A percentile compares a stretch with the other conserved stretches of the same genome.
These are phyloP conservation scores for Zygosaccharomyces bisporus DNA, from an alignment of 805 yeast species.

Conservation along the genomic window DNA sequence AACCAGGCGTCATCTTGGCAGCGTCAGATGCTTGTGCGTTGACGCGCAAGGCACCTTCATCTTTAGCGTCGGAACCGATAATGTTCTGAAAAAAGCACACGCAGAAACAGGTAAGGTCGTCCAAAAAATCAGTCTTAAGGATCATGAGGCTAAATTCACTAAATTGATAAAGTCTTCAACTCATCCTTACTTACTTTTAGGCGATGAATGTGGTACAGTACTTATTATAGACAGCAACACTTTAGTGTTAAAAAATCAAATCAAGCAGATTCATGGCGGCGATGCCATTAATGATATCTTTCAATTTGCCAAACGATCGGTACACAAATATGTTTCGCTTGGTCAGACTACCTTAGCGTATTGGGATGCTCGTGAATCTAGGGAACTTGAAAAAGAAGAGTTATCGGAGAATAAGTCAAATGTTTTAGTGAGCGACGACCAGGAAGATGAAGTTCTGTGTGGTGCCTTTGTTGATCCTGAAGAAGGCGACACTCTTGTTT, in stretches of 20 bases:
- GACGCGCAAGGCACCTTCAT: conserved; percentile 49
- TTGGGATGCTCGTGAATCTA: conserved; percentile 65
- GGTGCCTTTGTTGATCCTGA: conserved; percentile 64
- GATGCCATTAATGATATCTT: conserved; percentile 75
- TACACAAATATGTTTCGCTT: conserved; percentile 71
- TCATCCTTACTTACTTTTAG: conserved; percentile 46
- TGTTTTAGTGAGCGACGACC: conserved; percentile 71
- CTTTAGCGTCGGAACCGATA: conserved; percentile 76
- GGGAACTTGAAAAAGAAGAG: conserved; percentile 23
- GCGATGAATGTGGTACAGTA: conserved; percentile 68
- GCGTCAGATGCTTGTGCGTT: conserved; percentile 71
- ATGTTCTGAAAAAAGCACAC: conserved; percentile 68
- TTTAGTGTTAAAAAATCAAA: conserved; percentile 46
- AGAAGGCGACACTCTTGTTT: conserved; percentile 59
- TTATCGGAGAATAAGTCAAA: conserved; percentile 41
- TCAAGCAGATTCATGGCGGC: conserved; percentile 58
- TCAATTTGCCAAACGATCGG: conserved; percentile 59
- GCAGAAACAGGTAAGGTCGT: conserved; percentile 72
- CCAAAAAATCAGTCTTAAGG: conserved; percentile 42
- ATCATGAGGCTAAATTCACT: conserved; percentile 30
- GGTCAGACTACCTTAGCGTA: conserved; percentile 81
- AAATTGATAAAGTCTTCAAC: conserved; percentile 36
- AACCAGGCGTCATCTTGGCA: conserved; percentile 85
- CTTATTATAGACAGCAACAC: conserved; percentile 57
- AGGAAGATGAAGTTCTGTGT: conserved; percentile 86